phyloP scores from a whole-genome alignment of 306 rosid genomes.

The Abrus pulchellus region DNA sequence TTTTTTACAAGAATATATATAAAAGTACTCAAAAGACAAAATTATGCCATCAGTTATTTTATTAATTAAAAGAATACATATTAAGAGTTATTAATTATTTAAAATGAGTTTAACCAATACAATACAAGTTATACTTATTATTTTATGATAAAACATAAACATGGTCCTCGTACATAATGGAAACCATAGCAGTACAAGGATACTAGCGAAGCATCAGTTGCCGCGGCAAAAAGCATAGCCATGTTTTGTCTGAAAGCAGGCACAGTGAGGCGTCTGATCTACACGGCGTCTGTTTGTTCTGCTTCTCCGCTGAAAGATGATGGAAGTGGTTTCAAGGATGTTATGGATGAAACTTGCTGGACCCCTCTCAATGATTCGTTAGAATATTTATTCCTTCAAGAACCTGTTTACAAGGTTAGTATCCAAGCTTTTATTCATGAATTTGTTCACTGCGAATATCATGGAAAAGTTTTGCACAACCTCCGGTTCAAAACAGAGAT shows the following conservation, averaged over 20 bases:
- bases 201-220: constrained; percentile 53
- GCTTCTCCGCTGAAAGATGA: constrained; percentile 57
- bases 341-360: constrained; percentile 62
- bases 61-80: too few species aligned
- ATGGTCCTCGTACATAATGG: not conserved
- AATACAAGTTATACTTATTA: too few species aligned
- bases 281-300: constrained; percentile 55
- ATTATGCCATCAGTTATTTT: too few species aligned
- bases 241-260: constrained; percentile 50
- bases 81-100: too few species aligned
- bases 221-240: constrained; percentile 41
- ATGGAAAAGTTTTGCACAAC: too few species aligned
- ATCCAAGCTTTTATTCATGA: not conserved
- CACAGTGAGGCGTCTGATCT: constrained; percentile 58
- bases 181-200: constrained; percentile 47
- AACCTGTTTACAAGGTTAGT: constrained; percentile 19
- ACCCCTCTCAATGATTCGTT: constrained; percentile 55
- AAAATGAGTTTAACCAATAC: too few species aligned
- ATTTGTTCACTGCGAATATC: not conserved
- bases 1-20: too few species aligned
- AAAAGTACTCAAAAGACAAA: too few species aligned
- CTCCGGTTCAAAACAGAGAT: too few species aligned
- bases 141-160: too few species aligned
- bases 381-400: not conserved
- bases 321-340: constrained; percentile 51